Conservation (phyloP, 2,329 filamentous ascomycete species). For the Aschersonia sp. region DNA sequence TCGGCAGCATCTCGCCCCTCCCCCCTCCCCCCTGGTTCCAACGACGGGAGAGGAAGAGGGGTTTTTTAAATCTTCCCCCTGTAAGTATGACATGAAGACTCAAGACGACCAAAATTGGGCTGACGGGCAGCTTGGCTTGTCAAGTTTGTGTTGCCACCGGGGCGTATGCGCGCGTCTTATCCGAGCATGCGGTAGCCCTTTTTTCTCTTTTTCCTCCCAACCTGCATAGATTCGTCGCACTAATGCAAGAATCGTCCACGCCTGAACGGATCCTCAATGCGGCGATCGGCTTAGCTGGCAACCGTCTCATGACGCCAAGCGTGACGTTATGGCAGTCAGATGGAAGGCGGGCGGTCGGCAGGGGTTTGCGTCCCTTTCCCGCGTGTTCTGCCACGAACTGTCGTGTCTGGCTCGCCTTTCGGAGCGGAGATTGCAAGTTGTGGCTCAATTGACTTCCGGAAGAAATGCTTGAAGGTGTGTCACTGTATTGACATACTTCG, state of each 20-base stretch:
- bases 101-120: not conserved
- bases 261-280: not conserved
- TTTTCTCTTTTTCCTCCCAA: not conserved
- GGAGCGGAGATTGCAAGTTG: too few relatives aligned
- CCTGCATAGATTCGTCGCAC: not conserved
- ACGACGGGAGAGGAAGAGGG: not conserved
- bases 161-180: not conserved
- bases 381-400: not conserved
- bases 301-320: not conserved
- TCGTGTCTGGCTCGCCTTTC: too few relatives aligned
- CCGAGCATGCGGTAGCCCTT: not conserved
- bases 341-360: not conserved
- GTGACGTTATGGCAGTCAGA: not conserved
- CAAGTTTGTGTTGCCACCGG: too few relatives aligned
- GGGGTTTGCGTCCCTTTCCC: not conserved
- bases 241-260: not conserved
- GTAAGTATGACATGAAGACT: not conserved
- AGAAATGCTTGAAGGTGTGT: too few relatives aligned
- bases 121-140: not conserved
- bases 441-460: too few relatives aligned
- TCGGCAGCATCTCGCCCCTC: too few relatives aligned
- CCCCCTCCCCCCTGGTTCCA: not conserved
- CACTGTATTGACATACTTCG: too few relatives aligned
- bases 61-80: not conserved
- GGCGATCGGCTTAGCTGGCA: not conserved